Percentiles rank a stretch among this genome's conserved stretches.
These are phyloP conservation scores for Centrapalus pauciflorus DNA, from an alignment of 129 eudicot genomes.

Conservation along the genomic window DNA sequence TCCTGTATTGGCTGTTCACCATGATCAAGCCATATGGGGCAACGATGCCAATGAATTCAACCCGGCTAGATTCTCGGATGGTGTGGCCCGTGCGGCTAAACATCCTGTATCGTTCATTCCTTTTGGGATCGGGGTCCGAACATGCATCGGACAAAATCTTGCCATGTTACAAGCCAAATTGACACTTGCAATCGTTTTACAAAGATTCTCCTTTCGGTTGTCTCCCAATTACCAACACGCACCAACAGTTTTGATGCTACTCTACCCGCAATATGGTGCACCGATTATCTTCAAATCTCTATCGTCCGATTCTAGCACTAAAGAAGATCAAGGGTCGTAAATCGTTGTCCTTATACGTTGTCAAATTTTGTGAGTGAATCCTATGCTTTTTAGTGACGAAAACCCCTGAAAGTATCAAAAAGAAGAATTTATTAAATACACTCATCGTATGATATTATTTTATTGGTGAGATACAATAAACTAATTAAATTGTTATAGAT, in stretches of 20 bases:
- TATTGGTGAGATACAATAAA: not conserved
- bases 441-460: conserved; percentile 6
- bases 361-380: conserved; percentile 32
- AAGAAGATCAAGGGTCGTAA: conserved; percentile 38
- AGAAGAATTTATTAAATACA: not conserved
- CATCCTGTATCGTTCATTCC: conserved; percentile 76
- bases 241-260: conserved; percentile 74
- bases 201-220: conserved; percentile 48
- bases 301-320: conserved; percentile 20
- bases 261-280: conserved; percentile 80
- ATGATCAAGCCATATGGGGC: conserved; percentile 83
- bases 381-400: conserved; percentile 22
- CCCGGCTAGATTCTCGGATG: conserved; percentile 69
- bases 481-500: not conserved
- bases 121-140: conserved; percentile 74
- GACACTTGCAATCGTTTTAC: conserved; percentile 60
- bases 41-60: conserved; percentile 82
- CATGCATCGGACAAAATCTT: conserved; percentile 82
- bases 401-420: conserved; percentile 4
- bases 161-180: conserved; percentile 80
- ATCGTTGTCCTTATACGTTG: conserved; percentile 21
- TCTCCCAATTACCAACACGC: conserved; percentile 76
- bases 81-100: conserved; percentile 83
- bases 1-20: conserved; percentile 87
- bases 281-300: conserved; percentile 59